Evolutionary conservation across 371 early-diverging fungal species (phyloP), one percentile per base, ranked within the genome.

Genomic region (Mortierella sp.): DNA sequence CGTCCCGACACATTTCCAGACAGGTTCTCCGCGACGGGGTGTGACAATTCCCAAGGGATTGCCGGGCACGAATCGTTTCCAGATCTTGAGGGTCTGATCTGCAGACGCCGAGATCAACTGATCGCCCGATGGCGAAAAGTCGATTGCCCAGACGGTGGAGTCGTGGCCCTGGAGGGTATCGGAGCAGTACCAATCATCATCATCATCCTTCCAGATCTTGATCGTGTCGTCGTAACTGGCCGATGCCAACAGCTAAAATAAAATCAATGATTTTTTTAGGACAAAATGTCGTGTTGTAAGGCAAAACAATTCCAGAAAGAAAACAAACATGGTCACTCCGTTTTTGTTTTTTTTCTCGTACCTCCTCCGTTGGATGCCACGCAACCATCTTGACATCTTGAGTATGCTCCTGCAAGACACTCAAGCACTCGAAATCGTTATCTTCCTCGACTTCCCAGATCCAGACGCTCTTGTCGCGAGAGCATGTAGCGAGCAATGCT

Each of bases 381-480:
- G 80, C 79, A 0, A 98, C 92, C 89, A 89, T 90, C 72, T 99
- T 99, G 46, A 98, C 97, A 79, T 99, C 99, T 81, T 97, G 97
- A 9, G 90, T 86, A 79, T 99, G 99, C 72, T 99, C 98, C 78
- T 96, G 96, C 42, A 97, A 82, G 17, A 99, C 97, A 59, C 92
- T 90, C 28, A 97, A 76, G 79, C 97, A 97, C 75, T 98, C 97
- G 73, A 97, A 98, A 71, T 98, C 98, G 58, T 88, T 90, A 59
- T 96, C 94, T 27, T 48, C 41, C 48, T 72, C 83, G 82, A 92
- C 88, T 79, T 97, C 97, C 99, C 99, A 97, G 69, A 98, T 95
- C 98, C 98, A 98, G 28, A 98, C 96, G 69, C 91, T 93, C 80
- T 97, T 97, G 82, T 98, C 98, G 47, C 98, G 83, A 51, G 93